A percentile compares a stretch with the other conserved stretches of the same genome.
These are phyloP conservation scores for apple (Malus domestica) DNA, from an alignment of 306 rosid species.

Conservation along the genomic window DNA sequence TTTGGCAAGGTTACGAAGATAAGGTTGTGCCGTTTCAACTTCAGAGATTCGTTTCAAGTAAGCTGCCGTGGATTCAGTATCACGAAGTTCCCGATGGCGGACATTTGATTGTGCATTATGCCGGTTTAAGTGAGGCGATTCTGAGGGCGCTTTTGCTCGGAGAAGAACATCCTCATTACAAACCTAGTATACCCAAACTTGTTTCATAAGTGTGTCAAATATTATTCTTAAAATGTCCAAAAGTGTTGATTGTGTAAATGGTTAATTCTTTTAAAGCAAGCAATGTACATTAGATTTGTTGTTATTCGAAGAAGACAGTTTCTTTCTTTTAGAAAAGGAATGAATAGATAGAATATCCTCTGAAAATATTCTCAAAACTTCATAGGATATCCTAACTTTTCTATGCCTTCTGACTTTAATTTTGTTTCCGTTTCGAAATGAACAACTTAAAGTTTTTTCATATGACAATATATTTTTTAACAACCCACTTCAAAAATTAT, in stretches of 20 bases:
- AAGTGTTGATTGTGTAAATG: constrained; percentile 10
- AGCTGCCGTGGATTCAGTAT: constrained; percentile 79
- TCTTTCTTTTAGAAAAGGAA: background rate
- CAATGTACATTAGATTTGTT: constrained; percentile 21
- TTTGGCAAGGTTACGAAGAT: constrained; percentile 94
- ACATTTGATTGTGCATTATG: constrained; percentile 76
- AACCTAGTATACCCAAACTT: constrained; percentile 28
- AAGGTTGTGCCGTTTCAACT: constrained; percentile 78
- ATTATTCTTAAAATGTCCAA: background rate
- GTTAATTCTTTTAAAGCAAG: constrained; percentile 16
- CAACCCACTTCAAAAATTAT: too few species aligned
- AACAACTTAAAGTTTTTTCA: too few species aligned
- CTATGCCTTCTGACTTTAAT: background rate
- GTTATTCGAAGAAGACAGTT: background rate
- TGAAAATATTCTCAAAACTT: background rate
- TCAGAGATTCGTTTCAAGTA: constrained; percentile 61
- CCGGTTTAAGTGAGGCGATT: constrained; percentile 74
- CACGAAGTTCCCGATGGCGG: constrained; percentile 95
- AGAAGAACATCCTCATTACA: constrained; percentile 51
- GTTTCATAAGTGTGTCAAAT: constrained; percentile 16
- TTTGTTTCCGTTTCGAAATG: background rate
- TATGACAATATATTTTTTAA: too few species aligned
- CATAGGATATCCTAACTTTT: too few species aligned
- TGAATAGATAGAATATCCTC: background rate
- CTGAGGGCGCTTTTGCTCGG: constrained; percentile 80